Conservation (phyloP, 306 rosid genomes). For the Astragalus glycyphyllos region DNA sequence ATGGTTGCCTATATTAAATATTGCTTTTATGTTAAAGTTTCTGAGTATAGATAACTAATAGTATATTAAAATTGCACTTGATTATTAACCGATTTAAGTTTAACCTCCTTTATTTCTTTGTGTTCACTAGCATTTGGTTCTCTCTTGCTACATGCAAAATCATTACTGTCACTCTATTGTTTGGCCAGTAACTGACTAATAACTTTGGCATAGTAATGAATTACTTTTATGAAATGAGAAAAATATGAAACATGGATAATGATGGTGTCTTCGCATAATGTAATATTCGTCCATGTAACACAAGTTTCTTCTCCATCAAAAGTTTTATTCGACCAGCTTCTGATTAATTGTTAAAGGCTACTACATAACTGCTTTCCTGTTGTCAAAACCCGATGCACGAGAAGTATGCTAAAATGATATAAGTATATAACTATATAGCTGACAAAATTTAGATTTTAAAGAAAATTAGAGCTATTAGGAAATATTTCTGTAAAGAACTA, state of each 20-base stretch:
- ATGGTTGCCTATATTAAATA: conserved; percentile 16
- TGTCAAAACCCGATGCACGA: conserved; percentile 14
- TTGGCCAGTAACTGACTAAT: conserved; percentile 23
- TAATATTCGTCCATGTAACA: conserved; percentile 5
- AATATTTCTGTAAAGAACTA: background rate
- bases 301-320: background rate
- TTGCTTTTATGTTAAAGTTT: conserved; percentile 34
- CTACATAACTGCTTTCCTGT: conserved; percentile 30
- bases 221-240: background rate
- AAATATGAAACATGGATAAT: conserved; percentile 15
- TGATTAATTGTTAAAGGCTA: conserved; percentile 19
- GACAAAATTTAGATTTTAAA: background rate
- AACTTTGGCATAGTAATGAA: conserved; percentile 1
- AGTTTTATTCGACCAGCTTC: conserved; percentile 2
- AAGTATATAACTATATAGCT: conserved; percentile 25
- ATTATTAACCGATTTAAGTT: conserved; percentile 7
- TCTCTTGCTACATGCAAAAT: conserved; percentile 23
- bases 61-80: conserved; percentile 7
- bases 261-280: conserved; percentile 29
- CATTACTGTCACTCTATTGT: background rate
- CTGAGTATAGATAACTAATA: conserved; percentile 12
- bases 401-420: conserved; percentile 32
- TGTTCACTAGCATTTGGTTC: conserved; percentile 18
- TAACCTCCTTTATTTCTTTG: conserved; percentile 2
- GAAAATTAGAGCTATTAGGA: conserved; percentile 19